These are phyloP conservation scores for Penicillium sp. DNA, from an alignment of 2,329 filamentous ascomycete species.

Conservation along the genomic window DNA sequence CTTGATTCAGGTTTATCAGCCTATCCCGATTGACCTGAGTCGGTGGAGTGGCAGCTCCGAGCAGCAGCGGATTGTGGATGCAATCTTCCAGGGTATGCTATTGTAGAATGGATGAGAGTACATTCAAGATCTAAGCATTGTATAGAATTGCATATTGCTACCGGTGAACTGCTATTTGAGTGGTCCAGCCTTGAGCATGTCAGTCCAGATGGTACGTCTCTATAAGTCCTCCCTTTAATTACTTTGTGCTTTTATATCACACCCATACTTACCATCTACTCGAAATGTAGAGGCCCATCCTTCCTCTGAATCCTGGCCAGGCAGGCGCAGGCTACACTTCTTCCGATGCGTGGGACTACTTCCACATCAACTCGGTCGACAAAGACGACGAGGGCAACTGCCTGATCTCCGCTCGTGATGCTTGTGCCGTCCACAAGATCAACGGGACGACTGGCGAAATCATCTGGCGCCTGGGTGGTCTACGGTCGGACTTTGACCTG, in stretches of 20 bases:
- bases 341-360: slow-evolving; percentile 57
- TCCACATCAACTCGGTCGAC: slow-evolving; percentile 57
- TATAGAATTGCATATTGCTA: slow-evolving; percentile 56
- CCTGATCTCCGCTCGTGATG: slow-evolving; percentile 56
- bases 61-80: slow-evolving; percentile 64
- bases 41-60: slow-evolving; percentile 55
- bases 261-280: slow-evolving; percentile 5
- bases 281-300: slow-evolving; percentile 50
- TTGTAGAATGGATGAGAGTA: background rate
- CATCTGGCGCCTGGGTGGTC: slow-evolving; percentile 57
- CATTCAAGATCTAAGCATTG: background rate
- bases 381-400: slow-evolving; percentile 53
- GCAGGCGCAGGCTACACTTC: slow-evolving; percentile 47
- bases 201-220: slow-evolving; percentile 53
- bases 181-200: slow-evolving; percentile 65
- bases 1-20: slow-evolving; percentile 61
- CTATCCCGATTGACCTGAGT: slow-evolving; percentile 54
- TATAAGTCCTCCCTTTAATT: slow-evolving; percentile 14
- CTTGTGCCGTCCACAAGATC: slow-evolving; percentile 56
- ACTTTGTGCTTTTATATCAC: slow-evolving; percentile 9
- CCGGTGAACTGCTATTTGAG: slow-evolving; percentile 63
- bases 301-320: slow-evolving; percentile 56
- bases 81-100: slow-evolving; percentile 59
- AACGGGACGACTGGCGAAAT: slow-evolving; percentile 54
- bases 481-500: slow-evolving; percentile 52